A percentile compares a stretch with the other conserved stretches of the same genome.
phyloP scores from a whole-genome alignment of 2,329 filamentous ascomycete species.

The Epichloe amarillans region DNA sequence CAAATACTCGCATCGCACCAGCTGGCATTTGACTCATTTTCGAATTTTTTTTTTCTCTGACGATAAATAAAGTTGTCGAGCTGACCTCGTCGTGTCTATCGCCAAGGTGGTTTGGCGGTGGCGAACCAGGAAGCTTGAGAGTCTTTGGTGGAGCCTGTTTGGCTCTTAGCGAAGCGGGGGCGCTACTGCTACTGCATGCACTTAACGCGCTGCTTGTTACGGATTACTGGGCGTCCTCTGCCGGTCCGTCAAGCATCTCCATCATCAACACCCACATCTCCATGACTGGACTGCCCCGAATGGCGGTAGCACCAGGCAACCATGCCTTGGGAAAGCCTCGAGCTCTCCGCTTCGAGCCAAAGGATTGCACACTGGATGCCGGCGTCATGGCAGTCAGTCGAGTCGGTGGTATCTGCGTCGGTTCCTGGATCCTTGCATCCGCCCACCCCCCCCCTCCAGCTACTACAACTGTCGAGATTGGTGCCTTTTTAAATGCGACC shows the following conservation, averaged over 20 bases:
- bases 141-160: background rate
- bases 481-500: slow-evolving; percentile 6
- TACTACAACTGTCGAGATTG: background rate
- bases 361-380: background rate
- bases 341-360: slow-evolving; percentile 4
- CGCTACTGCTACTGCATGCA: slow-evolving; percentile 6
- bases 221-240: background rate
- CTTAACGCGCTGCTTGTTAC: slow-evolving; percentile 7
- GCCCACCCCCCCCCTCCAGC: background rate
- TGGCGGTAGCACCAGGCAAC: slow-evolving; percentile 18
- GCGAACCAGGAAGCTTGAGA: background rate
- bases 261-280: background rate
- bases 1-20: background rate
- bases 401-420: background rate
- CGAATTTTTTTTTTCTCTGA: background rate
- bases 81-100: background rate
- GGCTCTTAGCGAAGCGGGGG: slow-evolving; percentile 5
- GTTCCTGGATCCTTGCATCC: slow-evolving; percentile 8
- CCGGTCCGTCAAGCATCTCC: background rate
- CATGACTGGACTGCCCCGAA: slow-evolving; percentile 2
- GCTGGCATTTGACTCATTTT: too few species aligned
- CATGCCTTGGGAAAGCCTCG: slow-evolving; percentile 9
- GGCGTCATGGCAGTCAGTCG: background rate
- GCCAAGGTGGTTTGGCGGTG: background rate
- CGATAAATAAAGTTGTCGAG: background rate